Evolutionary conservation across 1,284 basidiomycete genomes (phyloP).

Genomic region (Moesziomyces globuligerus): DNA sequence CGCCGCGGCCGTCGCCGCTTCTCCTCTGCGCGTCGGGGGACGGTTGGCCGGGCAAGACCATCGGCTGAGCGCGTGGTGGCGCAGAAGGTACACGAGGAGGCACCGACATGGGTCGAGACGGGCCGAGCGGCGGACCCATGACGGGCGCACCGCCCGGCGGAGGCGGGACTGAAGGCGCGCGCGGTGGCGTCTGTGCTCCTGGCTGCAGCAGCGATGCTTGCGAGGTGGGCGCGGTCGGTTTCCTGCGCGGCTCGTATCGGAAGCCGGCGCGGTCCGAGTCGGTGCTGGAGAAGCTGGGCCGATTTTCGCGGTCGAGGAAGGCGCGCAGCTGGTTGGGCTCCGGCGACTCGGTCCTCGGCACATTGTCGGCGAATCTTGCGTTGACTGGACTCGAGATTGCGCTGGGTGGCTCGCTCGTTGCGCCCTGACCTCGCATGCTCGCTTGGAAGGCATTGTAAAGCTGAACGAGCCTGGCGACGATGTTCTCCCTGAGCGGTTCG

Average conservation of each 20-base stretch:
- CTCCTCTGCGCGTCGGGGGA: conserved; percentile 4
- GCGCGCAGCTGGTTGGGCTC: conserved; percentile 26
- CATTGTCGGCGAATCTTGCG: conserved; percentile 3
- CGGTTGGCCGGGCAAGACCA: conserved; percentile 14
- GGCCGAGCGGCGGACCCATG: conserved; percentile 39
- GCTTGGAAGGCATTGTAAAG: conserved; percentile 23
- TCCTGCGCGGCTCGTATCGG: conserved; percentile 36
- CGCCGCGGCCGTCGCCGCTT: conserved; percentile 3
- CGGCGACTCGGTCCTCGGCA: conserved; percentile 30
- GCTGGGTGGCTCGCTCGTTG: conserved; percentile 12
- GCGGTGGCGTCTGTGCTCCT: conserved; percentile 31
- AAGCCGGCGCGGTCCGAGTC: conserved; percentile 19
- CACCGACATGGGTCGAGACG: conserved; percentile 40
- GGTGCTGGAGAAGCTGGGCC: conserved; percentile 27
- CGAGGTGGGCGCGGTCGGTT: conserved; percentile 17
- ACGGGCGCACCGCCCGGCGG: conserved; percentile 10
- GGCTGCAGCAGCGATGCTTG: conserved; percentile 11
- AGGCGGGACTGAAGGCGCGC: conserved; percentile 38
- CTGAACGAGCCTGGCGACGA: conserved; percentile 35
- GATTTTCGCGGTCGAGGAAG: conserved; percentile 22
- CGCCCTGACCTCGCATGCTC: conserved; percentile 1
- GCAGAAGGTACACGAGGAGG: conserved; percentile 39
- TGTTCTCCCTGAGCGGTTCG: conserved; percentile 38
- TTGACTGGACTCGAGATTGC: conserved; percentile 15
- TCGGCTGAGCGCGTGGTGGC: conserved; percentile 28